A percentile compares a stretch with the other conserved stretches of the same genome.
Conservation (phyloP, 257 asterid genomes). For the Oldenlandia corymbosa region DNA sequence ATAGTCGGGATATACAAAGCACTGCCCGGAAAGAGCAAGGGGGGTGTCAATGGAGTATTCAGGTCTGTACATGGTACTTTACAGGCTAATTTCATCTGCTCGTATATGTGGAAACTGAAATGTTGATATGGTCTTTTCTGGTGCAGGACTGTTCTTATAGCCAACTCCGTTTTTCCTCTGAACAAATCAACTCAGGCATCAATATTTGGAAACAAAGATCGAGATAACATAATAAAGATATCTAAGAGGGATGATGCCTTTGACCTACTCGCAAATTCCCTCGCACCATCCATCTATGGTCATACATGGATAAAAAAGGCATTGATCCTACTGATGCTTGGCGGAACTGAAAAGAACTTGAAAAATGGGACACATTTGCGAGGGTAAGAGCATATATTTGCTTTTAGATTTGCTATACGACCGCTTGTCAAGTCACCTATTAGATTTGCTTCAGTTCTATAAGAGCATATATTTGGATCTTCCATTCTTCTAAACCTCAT, state of each 20-base stretch:
- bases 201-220: conserved; percentile 64
- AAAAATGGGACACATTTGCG: conserved; percentile 95
- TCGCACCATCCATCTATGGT: conserved; percentile 95
- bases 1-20: conserved; percentile 95
- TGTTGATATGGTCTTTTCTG: conserved; percentile 7
- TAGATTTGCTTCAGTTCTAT: conserved; percentile 2
- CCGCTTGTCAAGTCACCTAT: too few relatives aligned
- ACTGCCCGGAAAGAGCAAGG: conserved; percentile 83
- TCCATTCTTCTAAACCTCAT: not conserved
- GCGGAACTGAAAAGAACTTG: conserved; percentile 91
- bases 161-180: conserved; percentile 82
- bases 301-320: conserved; percentile 95
- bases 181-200: conserved; percentile 73
- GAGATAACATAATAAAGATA: conserved; percentile 65
- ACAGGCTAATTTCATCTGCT: not conserved
- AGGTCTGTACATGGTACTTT: conserved; percentile 36
- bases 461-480: conserved; percentile 5
- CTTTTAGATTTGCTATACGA: conserved; percentile 3
- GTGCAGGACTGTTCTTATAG: conserved; percentile 89
- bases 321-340: conserved; percentile 84
- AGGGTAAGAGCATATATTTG: conserved; percentile 52
- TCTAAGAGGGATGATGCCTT: conserved; percentile 72
- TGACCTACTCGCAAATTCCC: conserved; percentile 78
- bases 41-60: conserved; percentile 91
- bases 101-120: not conserved